A percentile compares a stretch with the other conserved stretches of the same genome.
These are phyloP conservation scores for Aquilaria agallochum DNA, from an alignment of 441 rosid genomes.

Conservation along the genomic window DNA sequence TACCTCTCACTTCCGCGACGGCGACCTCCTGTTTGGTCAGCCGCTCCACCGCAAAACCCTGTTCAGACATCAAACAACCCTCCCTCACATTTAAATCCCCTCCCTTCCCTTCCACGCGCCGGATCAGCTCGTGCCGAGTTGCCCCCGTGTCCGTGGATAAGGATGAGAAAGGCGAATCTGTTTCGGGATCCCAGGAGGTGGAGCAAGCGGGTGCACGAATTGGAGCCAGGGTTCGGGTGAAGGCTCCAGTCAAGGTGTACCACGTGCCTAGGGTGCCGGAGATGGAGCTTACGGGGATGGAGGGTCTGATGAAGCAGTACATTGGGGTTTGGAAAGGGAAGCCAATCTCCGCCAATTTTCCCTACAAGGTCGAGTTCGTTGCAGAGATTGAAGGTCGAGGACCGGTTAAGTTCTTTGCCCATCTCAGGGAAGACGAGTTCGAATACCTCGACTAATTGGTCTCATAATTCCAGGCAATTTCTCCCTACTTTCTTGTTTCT, in stretches of 20 bases:
- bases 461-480: slow-evolving; percentile 19
- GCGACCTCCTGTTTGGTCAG: slow-evolving; percentile 5
- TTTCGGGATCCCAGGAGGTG: slow-evolving; percentile 16
- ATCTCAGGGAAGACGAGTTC: slow-evolving; percentile 90
- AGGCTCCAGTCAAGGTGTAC: slow-evolving; percentile 75
- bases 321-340: slow-evolving; percentile 85
- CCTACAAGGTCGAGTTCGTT: slow-evolving; percentile 70
- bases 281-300: slow-evolving; percentile 75
- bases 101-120: slow-evolving; percentile 16
- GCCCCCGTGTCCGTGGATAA: slow-evolving; percentile 23
- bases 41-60: slow-evolving; percentile 12
- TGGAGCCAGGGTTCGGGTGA: slow-evolving; percentile 79
- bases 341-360: slow-evolving; percentile 81
- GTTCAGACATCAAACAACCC: slow-evolving; percentile 1
- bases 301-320: slow-evolving; percentile 78
- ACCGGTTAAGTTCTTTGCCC: slow-evolving; percentile 79
- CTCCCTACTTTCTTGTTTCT: slow-evolving; percentile 13
- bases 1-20: slow-evolving; percentile 18
- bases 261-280: slow-evolving; percentile 87
- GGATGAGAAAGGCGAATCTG: slow-evolving; percentile 14
- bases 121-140: slow-evolving; percentile 29
- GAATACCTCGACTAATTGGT: slow-evolving; percentile 39
- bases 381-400: slow-evolving; percentile 74
- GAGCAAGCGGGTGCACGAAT: slow-evolving; percentile 30
- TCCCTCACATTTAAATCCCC: slow-evolving; percentile 2